Base-by-base conservation (phyloP, 129 eudicot species). In the Escallonia rubra region DNA sequence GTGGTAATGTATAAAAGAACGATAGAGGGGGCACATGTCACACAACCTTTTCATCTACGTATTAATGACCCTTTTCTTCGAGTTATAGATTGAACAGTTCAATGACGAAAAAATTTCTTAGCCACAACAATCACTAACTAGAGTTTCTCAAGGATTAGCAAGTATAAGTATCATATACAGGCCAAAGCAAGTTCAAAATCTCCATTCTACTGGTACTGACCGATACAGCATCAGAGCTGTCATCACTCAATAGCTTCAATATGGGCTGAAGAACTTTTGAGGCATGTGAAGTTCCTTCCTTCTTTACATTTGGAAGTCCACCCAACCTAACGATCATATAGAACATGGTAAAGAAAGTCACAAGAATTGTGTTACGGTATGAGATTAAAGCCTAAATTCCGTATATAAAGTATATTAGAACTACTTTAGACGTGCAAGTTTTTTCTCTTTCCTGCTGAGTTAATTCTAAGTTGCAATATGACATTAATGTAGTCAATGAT, bases 251-350 rank as follows among this genome's bases (percentile, higher is more conserved):
- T 74, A 89, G 57, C 85, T 89, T 89, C 70, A 89, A 47, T 41
- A 81, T 68, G 40, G 92, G 95, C 49, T 86, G 96, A 63, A 83
- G n/a, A 75, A 89, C 79, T 76, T 75, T 93, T 52, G 83, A 59
- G 45, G 95, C 92, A 64, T 73, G 95, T n/a, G 95, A 73, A 63
- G 83, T 72, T 16, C 86, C 98, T 62, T 89, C 98, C 79, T 87
- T 92, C 87, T 89, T 93, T 73, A 73, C 72, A 72, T 78, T 89
- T 64, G 87, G 83, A 71, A 81, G 82, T 73, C 82, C 81, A 70
- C 81, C 69, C 78, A 93, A 75, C 87, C 98, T 93, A 65, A 43
- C 34, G 34, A 0, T 23, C 34, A 23, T 66, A 23, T 23, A 23
- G 34, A 23, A 23, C 34, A 23, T 23, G 34, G 34, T 23, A 23